These are phyloP conservation scores for Glaciozyma antarctica DNA, from an alignment of 768 basidiomycete species.

Conservation along the genomic window DNA sequence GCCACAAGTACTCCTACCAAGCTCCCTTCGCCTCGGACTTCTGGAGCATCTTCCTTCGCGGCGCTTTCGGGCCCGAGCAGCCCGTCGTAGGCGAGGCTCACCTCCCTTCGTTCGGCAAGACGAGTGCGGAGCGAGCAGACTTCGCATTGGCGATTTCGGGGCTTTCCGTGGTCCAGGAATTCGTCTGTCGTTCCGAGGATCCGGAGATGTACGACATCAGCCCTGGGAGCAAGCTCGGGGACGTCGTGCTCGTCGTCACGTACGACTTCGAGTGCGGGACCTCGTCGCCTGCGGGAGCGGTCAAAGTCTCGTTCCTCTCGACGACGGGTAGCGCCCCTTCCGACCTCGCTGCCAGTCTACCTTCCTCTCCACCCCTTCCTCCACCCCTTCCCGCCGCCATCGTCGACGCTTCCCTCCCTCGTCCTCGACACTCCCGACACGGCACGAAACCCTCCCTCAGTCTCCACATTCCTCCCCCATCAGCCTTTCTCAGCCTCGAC, in stretches of 20 bases:
- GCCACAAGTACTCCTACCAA: slow-evolving; percentile 23
- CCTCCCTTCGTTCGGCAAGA: slow-evolving; percentile 13
- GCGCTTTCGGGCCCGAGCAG: background rate
- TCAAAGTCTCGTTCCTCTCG: slow-evolving; percentile 16
- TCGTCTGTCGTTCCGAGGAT: slow-evolving; percentile 20
- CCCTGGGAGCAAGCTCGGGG: slow-evolving; percentile 24
- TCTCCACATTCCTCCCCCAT: slow-evolving; percentile 26
- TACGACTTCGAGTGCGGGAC: slow-evolving; percentile 30
- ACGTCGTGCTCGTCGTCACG: slow-evolving; percentile 32
- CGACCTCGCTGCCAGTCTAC: background rate
- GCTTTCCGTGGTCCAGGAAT: slow-evolving; percentile 32
- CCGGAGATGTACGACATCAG: background rate
- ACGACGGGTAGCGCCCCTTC: background rate
- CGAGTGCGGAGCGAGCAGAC: slow-evolving; percentile 14
- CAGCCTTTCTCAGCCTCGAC: background rate
- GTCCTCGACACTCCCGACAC: background rate
- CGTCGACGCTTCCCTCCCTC: background rate
- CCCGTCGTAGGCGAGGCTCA: background rate
- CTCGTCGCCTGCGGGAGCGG: background rate
- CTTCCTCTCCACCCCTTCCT: slow-evolving; percentile 3
- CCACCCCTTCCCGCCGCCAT: background rate
- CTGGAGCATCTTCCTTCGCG: slow-evolving; percentile 27
- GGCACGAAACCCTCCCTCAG: slow-evolving; percentile 24
- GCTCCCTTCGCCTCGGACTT: slow-evolving; percentile 29
- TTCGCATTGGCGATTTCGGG: slow-evolving; percentile 24